Evolutionary conservation across 306 rosid species (phyloP).

Genomic region (Vicia sativa): DNA sequence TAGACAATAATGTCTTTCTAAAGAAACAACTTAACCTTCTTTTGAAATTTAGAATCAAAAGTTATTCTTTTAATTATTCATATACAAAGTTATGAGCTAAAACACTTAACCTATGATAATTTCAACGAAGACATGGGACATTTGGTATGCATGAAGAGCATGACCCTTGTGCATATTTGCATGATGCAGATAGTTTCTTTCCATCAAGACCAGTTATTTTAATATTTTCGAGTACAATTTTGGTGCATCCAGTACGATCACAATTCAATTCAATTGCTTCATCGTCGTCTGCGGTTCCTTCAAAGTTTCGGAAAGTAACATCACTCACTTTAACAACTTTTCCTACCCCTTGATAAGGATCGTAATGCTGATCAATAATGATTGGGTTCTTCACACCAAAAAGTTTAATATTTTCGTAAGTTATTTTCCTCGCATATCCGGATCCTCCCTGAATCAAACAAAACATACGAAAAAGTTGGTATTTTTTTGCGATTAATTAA

Average conservation of each 20-base stretch:
- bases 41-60: too few relatives aligned
- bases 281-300: not conserved
- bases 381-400: slow-evolving; percentile 37
- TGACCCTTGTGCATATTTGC: too few relatives aligned
- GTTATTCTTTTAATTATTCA: too few relatives aligned
- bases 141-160: too few relatives aligned
- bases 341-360: rapidly evolving
- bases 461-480: too few relatives aligned
- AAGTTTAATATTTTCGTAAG: slow-evolving; percentile 34
- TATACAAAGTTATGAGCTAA: too few relatives aligned
- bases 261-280: not conserved
- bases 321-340: slow-evolving; percentile 44
- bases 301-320: not conserved
- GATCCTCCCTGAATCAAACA: not conserved
- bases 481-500: too few relatives aligned
- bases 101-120: too few relatives aligned
- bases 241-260: not conserved
- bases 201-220: not conserved
- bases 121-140: not conserved
- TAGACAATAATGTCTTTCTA: too few relatives aligned
- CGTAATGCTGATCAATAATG: slow-evolving; percentile 47
- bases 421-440: too few relatives aligned
- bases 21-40: too few relatives aligned
- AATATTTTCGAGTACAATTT: not conserved
- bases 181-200: not conserved